Percentiles rank a stretch among this genome's conserved stretches.
phyloP scores from a whole-genome alignment of 257 asterid species.

The Penstemon newberryi region DNA sequence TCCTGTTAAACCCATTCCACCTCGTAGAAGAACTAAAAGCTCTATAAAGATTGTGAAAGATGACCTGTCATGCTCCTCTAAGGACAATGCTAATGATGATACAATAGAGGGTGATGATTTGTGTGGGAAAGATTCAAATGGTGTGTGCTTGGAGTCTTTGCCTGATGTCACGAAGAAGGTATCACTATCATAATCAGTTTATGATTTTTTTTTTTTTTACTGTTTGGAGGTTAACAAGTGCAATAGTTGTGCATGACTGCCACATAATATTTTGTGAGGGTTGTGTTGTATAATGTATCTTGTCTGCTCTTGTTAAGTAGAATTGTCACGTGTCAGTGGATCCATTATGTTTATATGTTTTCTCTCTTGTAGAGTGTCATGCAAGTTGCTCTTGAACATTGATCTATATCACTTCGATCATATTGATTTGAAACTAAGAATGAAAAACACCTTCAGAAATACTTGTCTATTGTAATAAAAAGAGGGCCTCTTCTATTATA shows the following conservation, averaged over 20 bases:
- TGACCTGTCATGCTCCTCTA: constrained; percentile 38
- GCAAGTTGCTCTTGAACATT: not conserved
- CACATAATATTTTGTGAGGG: not conserved
- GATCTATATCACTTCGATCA: not conserved
- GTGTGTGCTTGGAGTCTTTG: constrained; percentile 34
- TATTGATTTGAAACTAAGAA: not conserved
- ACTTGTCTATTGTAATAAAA: no score
- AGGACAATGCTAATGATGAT: constrained; percentile 38
- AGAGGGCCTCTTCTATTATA: not conserved
- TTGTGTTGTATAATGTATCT: not conserved
- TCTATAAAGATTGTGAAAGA: constrained; percentile 46
- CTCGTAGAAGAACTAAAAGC: constrained; percentile 79
- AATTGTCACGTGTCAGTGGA: not conserved
- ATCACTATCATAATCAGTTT: constrained; percentile 18
- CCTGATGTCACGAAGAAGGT: constrained; percentile 55
- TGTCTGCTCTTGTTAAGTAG: not conserved
- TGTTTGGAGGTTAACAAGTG: not conserved
- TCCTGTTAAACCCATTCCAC: constrained; percentile 75
- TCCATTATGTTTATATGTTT: not conserved
- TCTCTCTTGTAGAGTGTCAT: constrained; percentile 14
- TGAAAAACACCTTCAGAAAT: no score
- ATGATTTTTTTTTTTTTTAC: not conserved
- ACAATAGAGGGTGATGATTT: constrained; percentile 33
- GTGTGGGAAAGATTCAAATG: constrained; percentile 45
- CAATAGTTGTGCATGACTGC: not conserved